Conservation (phyloP, 208 protist genomes). For the Naegleria lovaniensis region DNA sequence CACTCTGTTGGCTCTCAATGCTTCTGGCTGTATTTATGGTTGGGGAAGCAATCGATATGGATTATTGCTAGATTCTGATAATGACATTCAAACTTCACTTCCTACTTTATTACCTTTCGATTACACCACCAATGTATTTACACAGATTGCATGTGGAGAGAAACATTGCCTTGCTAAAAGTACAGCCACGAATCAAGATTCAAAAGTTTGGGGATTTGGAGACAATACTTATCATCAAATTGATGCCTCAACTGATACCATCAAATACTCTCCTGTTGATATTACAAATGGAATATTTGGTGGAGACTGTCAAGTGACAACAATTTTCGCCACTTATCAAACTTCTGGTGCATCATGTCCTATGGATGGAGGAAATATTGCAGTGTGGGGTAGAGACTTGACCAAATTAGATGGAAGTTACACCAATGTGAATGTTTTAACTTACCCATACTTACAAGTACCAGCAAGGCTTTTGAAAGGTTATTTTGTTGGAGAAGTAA, state of each 20-base stretch:
- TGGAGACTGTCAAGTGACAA: not conserved
- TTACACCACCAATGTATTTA: not conserved
- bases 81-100: not conserved
- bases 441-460: not conserved
- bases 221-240: not conserved
- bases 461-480: not conserved
- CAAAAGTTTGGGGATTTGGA: not conserved
- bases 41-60: not conserved
- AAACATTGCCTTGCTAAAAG: not conserved
- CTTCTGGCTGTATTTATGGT: not conserved
- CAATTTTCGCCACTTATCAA: not conserved
- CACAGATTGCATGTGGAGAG: not conserved
- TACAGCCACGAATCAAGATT: not conserved
- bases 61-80: not conserved
- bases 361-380: not conserved
- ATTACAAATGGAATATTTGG: not conserved
- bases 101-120: not conserved
- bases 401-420: not conserved
- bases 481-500: not conserved
- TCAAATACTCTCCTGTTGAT: not conserved
- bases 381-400: not conserved
- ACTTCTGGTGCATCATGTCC: not conserved
- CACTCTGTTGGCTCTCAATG: not conserved
- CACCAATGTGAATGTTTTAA: not conserved
- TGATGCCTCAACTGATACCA: not conserved